Evolutionary conservation across 371 early-diverging fungal species (phyloP).

Genomic region (Lichtheimia ramosa): DNA sequence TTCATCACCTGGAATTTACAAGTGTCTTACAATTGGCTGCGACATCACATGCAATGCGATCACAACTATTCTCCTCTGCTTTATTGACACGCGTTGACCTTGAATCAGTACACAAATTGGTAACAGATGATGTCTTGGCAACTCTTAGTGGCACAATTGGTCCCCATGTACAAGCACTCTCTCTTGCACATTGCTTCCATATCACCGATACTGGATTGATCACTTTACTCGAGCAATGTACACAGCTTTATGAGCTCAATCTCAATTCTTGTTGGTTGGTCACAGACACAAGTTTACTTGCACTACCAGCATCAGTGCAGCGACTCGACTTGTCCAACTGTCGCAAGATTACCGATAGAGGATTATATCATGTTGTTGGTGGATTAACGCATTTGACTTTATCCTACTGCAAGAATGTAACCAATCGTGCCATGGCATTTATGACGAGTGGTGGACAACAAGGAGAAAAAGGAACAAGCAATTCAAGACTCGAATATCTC

Average conservation of each 20-base stretch:
- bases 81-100: constrained; percentile 31
- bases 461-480: constrained; percentile 4
- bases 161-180: constrained; percentile 20
- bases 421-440: constrained; percentile 58
- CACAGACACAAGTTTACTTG: constrained; percentile 63
- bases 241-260: constrained; percentile 52
- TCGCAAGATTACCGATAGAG: constrained; percentile 73
- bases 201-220: constrained; percentile 52
- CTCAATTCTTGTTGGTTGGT: constrained; percentile 79
- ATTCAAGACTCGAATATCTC: constrained; percentile 30
- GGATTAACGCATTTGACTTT: constrained; percentile 44
- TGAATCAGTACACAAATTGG: constrained; percentile 35
- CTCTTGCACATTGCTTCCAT: constrained; percentile 47
- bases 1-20: constrained; percentile 28
- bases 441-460: constrained; percentile 36
- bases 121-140: constrained; percentile 35
- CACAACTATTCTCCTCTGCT: not conserved
- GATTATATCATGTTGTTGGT: constrained; percentile 51
- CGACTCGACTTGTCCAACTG: constrained; percentile 76
- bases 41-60: constrained; percentile 10
- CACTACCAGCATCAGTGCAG: not conserved
- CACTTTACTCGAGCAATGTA: constrained; percentile 27
- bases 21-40: constrained; percentile 21
- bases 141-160: constrained; percentile 16
- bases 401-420: constrained; percentile 79